Evolutionary conservation across 768 basidiomycete species (phyloP), one percentile per base, ranked within the genome.

Genomic region (Panellus pusillus): DNA sequence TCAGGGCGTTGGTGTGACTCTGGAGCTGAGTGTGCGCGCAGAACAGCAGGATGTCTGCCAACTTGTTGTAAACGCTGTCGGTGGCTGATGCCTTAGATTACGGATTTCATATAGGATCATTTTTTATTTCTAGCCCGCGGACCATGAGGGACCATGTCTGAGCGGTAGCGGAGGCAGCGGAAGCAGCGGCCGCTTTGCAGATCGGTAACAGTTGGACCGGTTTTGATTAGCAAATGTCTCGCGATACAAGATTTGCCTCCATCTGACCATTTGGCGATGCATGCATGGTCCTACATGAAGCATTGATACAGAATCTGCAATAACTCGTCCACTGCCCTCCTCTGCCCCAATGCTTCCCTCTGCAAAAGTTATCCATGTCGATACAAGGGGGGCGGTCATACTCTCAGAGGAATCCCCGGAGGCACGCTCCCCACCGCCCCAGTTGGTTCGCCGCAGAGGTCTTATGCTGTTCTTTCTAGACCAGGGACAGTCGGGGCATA

Each of bases 321-420:
- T 24, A 50, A 27, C 47, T 49, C 19, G 28, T 42, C n/a, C n/a
- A n/a, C n/a, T n/a, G n/a, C n/a, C 39, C n/a, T 14, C 31, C 17
- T 40, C 12, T 9, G 9, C 50, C 29, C 14, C 35, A 36, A 79
- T 87, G 40, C 74, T 96, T 53, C 94, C 94, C 37, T 81, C 83
- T 32, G 84, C 91, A 29, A 87, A 83, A 70, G 85, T 91, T 47
- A 96, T 98, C 66, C 91, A 92, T 69, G 95, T 98, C 64, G 93
- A 97, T 64, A 97, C 93, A 24, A 83, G 92, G 59, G 95, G 95
- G 14, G 95, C 95, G 14, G 79, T 96, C 54, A 97, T 98, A 60
- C 77, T 98, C 35, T 84, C 89, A 43, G 94, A 97, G 71, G 94
- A 94, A 67, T 97, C 95, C 4, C 92, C 91, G 32, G 91, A 94